These are phyloP conservation scores for Garcileccinum viscosum DNA, from an alignment of 1,284 basidiomycete genomes.

Conservation along the genomic window DNA sequence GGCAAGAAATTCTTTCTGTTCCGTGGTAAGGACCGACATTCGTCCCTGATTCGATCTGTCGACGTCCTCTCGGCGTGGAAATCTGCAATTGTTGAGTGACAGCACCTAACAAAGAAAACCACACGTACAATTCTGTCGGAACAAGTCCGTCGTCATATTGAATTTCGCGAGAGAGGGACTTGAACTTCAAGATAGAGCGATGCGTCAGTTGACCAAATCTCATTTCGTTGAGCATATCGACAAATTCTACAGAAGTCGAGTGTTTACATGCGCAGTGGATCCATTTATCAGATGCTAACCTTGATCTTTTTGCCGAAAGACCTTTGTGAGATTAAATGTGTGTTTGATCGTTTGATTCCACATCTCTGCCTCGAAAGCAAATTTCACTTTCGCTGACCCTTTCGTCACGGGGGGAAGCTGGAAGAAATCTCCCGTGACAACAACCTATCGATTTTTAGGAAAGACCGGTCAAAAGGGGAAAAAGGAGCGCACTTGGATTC, in stretches of 20 bases:
- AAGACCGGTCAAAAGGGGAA: not conserved
- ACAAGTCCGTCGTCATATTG: conserved; percentile 75
- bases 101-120: conserved; percentile 7
- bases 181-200: conserved; percentile 67
- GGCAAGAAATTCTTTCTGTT: conserved; percentile 53
- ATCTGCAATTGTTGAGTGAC: conserved; percentile 51
- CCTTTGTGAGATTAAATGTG: conserved; percentile 66
- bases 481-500: conserved; percentile 72
- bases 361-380: conserved; percentile 84
- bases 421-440: conserved; percentile 91
- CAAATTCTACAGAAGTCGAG: conserved; percentile 63
- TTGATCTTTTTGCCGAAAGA: conserved; percentile 73
- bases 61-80: conserved; percentile 88
- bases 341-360: conserved; percentile 70
- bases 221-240: conserved; percentile 93
- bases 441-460: conserved; percentile 52
- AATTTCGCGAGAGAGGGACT: conserved; percentile 61
- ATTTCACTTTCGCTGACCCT: conserved; percentile 52
- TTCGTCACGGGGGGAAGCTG: conserved; percentile 90
- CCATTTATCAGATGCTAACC: conserved; percentile 42
- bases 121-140: conserved; percentile 77
- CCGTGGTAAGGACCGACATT: conserved; percentile 53
- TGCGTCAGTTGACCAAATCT: conserved; percentile 76
- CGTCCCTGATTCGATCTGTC: conserved; percentile 76
- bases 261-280: not conserved